Base-by-base conservation (phyloP, 768 basidiomycete species). In the Cyclocybe aegerita region DNA sequence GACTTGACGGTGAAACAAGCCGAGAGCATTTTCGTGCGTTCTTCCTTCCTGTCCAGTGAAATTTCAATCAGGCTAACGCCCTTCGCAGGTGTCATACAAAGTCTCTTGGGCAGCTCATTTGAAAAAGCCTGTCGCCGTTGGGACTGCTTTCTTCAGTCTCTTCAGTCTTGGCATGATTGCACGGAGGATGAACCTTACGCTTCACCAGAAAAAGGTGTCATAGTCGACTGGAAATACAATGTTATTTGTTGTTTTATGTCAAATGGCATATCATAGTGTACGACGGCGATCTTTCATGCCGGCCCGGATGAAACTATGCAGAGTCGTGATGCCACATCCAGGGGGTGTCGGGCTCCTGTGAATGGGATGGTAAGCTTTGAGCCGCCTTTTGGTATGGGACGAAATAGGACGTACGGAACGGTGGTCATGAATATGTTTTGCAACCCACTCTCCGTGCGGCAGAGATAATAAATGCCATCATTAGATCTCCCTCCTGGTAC, bases 91-190 rank as follows among this genome's bases (percentile, higher is more conserved):
- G 52, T 84, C 88, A 34, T 98, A 98, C 77, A 85, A 80, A 58
- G 87, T 96, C 38, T 84, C 92, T 9, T 60, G 85, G 48, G 73
- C 78, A 37, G 86, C 92, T n/a, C 88, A 93, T 65, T 67, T 97
- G 52, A 87, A 85, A 68, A 98, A 98, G 69, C 91, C 92, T 1
- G 48, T 90, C 29, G 82, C 86, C 9, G 91, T 95, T 23, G 81
- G 86, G 7, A 72, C 75, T 12, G 90, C 85, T 1, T 82, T 88
- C 66, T 69, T 89, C 46, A 73, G 75, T 39, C 52, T 93, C 40
- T 95, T 95, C 67, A 63, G 71, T 15, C 61, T 78, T 48, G 71
- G 73, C 8, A 65, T 76, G 45, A 55, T 75, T 50, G 69, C 69
- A 44, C 63, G 76, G 52, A 70, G 79, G 53, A 70, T 81, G 33